Conservation (phyloP, 495 filamentous ascomycete genomes). For the Xylaria curta region DNA sequence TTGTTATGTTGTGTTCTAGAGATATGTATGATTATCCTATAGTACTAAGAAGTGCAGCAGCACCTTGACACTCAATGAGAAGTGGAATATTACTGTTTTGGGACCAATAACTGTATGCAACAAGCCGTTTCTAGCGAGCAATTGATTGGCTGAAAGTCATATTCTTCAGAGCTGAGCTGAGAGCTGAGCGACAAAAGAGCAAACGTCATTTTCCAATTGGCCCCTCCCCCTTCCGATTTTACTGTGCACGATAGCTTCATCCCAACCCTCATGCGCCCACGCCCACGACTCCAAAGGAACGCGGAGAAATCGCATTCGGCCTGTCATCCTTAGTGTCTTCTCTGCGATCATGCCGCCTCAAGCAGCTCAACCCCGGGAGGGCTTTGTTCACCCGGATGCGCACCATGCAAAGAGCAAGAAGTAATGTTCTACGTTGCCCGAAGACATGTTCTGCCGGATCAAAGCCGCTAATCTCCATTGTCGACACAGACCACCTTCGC, state of each 20-base stretch:
- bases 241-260: not conserved
- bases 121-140: not conserved
- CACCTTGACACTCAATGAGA: not conserved
- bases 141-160: not conserved
- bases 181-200: not conserved
- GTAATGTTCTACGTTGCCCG: not conserved
- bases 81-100: not conserved
- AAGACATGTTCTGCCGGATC: not conserved
- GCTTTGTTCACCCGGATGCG: constrained; percentile 52
- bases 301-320: not conserved
- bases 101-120: constrained; percentile 11
- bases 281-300: not conserved
- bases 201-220: constrained; percentile 4
- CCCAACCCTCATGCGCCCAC: not conserved
- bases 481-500: constrained; percentile 53
- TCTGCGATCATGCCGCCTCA: constrained; percentile 43
- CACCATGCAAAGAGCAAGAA: constrained; percentile 56
- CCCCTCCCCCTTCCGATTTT: not conserved
- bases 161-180: not conserved
- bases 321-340: not conserved
- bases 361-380: constrained; percentile 30
- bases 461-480: constrained; percentile 30
- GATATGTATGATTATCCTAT: not conserved
- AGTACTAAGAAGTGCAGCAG: no score
- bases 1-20: no score